phyloP scores from a whole-genome alignment of 139 green algal genomes.

The Eudorina sp. region DNA sequence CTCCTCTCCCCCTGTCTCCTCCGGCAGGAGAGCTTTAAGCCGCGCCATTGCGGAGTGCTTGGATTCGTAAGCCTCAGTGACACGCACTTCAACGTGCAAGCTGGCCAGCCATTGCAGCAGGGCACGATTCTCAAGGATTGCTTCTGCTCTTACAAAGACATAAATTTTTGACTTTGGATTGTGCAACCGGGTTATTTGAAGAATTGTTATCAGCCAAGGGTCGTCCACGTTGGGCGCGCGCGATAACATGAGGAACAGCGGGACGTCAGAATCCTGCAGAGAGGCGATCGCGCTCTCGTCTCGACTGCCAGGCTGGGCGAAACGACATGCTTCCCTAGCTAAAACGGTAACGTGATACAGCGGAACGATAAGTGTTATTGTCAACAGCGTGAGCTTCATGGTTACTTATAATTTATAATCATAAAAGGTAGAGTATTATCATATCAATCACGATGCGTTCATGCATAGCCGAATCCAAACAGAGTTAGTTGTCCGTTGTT shows the following conservation, averaged over 20 bases:
- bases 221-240: neutral
- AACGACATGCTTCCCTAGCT: neutral
- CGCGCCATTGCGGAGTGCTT: neutral
- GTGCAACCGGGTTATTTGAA: neutral
- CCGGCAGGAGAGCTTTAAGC: neutral
- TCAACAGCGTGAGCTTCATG: too few species aligned
- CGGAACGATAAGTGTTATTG: too few species aligned
- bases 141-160: neutral
- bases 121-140: neutral
- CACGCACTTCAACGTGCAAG: neutral
- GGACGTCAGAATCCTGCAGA: neutral
- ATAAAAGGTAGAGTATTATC: too few species aligned
- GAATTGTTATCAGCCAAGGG: neutral
- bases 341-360: too few species aligned
- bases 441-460: too few species aligned
- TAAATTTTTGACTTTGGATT: constrained; percentile 3
- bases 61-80: neutral
- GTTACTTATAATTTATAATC: too few species aligned
- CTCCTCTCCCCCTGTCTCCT: neutral
- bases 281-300: neutral
- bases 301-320: neutral
- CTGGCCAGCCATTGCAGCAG: neutral
- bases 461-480: too few species aligned
- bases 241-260: neutral
- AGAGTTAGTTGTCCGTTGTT: too few species aligned